These are phyloP conservation scores for Clarireedia hainanense DNA, from an alignment of 2,329 filamentous ascomycete genomes.

Conservation along the genomic window DNA sequence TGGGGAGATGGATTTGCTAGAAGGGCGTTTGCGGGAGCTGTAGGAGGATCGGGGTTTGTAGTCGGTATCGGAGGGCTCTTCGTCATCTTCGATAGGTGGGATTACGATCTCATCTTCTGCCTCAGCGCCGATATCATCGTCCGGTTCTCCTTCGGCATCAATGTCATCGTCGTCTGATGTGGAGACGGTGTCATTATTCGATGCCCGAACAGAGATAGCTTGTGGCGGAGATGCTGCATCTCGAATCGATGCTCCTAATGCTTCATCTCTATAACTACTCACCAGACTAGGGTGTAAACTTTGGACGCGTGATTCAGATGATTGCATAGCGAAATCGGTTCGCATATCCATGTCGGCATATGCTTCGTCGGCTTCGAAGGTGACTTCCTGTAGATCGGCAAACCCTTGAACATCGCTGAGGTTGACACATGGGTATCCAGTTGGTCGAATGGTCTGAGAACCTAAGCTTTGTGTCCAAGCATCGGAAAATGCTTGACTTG, in stretches of 20 bases:
- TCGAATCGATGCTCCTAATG: slow-evolving; percentile 21
- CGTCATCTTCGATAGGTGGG: slow-evolving; percentile 9
- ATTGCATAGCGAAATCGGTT: background rate
- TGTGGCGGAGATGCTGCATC: slow-evolving; percentile 16
- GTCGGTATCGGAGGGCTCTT: slow-evolving; percentile 18
- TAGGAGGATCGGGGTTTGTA: slow-evolving; percentile 17
- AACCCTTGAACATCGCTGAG: slow-evolving; percentile 24
- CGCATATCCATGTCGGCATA: slow-evolving; percentile 15
- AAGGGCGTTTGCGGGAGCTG: slow-evolving; percentile 15
- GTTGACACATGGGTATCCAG: slow-evolving; percentile 18
- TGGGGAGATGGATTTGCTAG: slow-evolving; percentile 2
- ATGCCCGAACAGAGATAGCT: background rate
- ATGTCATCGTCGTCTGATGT: slow-evolving; percentile 14
- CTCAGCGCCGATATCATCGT: slow-evolving; percentile 14
- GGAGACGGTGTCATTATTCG: slow-evolving; percentile 9
- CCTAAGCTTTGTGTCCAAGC: background rate
- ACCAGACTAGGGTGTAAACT: background rate
- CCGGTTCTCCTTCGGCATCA: slow-evolving; percentile 9
- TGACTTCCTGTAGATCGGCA: slow-evolving; percentile 18
- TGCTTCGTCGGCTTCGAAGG: slow-evolving; percentile 15
- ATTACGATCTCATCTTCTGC: background rate
- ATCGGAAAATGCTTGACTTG: slow-evolving; percentile 10
- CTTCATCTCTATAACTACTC: slow-evolving; percentile 17
- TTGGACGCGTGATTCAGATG: background rate
- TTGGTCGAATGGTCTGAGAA: background rate